Conservation (phyloP, 2,329 filamentous ascomycete species). For the Ophiocordyceps camponoti-leonardi region DNA sequence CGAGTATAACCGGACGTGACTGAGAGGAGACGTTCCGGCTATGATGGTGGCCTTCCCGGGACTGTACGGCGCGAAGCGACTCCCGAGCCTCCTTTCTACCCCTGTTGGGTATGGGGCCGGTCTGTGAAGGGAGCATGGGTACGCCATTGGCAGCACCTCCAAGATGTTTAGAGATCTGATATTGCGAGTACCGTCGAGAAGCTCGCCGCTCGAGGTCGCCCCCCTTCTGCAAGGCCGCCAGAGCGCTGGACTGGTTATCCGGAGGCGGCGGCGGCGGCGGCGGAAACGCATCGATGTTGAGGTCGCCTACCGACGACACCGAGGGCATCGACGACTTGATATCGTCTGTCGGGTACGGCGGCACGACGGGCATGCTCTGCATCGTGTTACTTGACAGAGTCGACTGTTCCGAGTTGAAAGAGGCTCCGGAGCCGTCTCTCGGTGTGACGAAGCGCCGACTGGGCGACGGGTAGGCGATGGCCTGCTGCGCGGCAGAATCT, state of each 20-base stretch:
- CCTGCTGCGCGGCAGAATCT: slow-evolving; percentile 9
- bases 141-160: slow-evolving; percentile 68
- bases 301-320: slow-evolving; percentile 20
- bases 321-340: slow-evolving; percentile 23
- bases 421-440: slow-evolving; percentile 33
- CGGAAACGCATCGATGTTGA: slow-evolving; percentile 48
- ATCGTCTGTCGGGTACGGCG: slow-evolving; percentile 51
- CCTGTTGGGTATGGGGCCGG: slow-evolving; percentile 68
- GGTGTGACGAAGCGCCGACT: slow-evolving; percentile 27
- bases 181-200: slow-evolving; percentile 84
- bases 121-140: slow-evolving; percentile 72
- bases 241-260: slow-evolving; percentile 72
- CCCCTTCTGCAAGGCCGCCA: slow-evolving; percentile 79
- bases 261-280: slow-evolving; percentile 50
- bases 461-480: slow-evolving; percentile 22
- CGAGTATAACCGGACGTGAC: slow-evolving; percentile 23
- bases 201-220: slow-evolving; percentile 85
- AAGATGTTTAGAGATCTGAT: slow-evolving; percentile 90
- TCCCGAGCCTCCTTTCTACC: slow-evolving; percentile 65
- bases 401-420: slow-evolving; percentile 41
- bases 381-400: slow-evolving; percentile 57
- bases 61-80: slow-evolving; percentile 54
- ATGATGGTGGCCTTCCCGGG: slow-evolving; percentile 31
- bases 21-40: slow-evolving; percentile 29
- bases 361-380: slow-evolving; percentile 59